These are phyloP conservation scores for Pelargonium fulgidum DNA, from an alignment of 441 rosid genomes.

Conservation along the genomic window DNA sequence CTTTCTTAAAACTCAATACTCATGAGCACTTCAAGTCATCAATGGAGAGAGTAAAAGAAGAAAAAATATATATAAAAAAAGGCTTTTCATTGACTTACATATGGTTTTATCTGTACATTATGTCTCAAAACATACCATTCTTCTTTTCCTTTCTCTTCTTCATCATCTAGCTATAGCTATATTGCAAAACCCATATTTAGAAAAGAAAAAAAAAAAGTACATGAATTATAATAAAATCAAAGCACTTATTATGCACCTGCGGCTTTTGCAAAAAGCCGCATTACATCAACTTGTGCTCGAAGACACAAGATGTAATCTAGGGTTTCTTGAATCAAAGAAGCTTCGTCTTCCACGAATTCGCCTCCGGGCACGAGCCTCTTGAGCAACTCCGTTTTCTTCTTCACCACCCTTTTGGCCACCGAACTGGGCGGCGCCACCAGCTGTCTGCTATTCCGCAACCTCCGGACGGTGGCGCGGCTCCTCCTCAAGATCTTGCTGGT, in stretches of 20 bases:
- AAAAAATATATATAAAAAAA: neutral
- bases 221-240: neutral
- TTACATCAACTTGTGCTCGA: conserved; percentile 71
- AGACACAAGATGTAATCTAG: conserved; percentile 74
- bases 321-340: conserved; percentile 64
- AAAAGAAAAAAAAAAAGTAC: too few relatives aligned
- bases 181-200: neutral
- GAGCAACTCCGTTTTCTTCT: conserved; percentile 50
- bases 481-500: conserved; percentile 60
- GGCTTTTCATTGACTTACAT: neutral
- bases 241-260: conserved; percentile 18
- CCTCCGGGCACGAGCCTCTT: conserved; percentile 79
- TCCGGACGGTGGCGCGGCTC: conserved; percentile 25
- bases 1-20: too few relatives aligned
- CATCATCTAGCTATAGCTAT: neutral
- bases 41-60: too few relatives aligned
- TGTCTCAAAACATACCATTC: neutral
- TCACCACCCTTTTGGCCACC: conserved; percentile 40
- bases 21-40: too few relatives aligned
- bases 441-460: conserved; percentile 24
- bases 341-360: conserved; percentile 41
- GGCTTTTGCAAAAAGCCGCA: conserved; percentile 47
- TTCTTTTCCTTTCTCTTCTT: too few relatives aligned
- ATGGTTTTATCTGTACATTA: neutral
- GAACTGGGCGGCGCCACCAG: conserved; percentile 23